These are phyloP conservation scores for Apostasia shenzhenica DNA, from an alignment of 106 monocot species.

Conservation along the genomic window DNA sequence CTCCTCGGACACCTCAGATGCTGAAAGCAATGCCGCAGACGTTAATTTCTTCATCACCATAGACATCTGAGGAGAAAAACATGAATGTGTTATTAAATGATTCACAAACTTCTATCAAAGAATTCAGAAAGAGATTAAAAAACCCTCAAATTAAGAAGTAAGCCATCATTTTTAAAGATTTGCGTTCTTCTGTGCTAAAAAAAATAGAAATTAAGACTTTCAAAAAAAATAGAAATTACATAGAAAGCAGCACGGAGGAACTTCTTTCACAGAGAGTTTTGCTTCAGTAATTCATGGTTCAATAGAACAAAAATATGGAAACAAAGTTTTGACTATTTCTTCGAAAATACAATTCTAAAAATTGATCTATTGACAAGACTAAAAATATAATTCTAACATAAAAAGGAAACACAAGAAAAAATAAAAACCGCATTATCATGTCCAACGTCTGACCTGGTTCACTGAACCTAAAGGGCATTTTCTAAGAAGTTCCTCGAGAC, in stretches of 20 bases:
- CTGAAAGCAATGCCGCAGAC: slow-evolving; percentile 74
- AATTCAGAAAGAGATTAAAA: neutral
- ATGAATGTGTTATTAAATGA: too few species aligned
- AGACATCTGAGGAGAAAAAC: slow-evolving; percentile 51
- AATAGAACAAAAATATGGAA: neutral
- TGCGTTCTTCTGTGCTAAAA: too few species aligned
- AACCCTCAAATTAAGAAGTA: neutral
- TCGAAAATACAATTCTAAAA: neutral
- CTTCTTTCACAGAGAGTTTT: too few species aligned
- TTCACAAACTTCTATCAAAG: slow-evolving; percentile 7
- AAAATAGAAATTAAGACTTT: too few species aligned
- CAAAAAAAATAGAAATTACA: too few species aligned
- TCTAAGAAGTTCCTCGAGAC: slow-evolving; percentile 62
- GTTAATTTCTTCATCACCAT: slow-evolving; percentile 77
- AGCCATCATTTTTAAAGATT: neutral
- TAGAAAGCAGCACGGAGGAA: too few species aligned
- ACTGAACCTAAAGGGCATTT: slow-evolving; percentile 81
- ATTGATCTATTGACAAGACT: neutral
- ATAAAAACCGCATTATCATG: neutral
- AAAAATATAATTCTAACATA: neutral
- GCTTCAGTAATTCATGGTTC: too few species aligned
- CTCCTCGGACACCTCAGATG: slow-evolving; percentile 71
- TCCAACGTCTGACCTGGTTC: slow-evolving; percentile 49
- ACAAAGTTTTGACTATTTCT: neutral
- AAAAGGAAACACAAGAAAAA: neutral